phyloP scores from a whole-genome alignment of 108 stramenopile species.

The Thalassiosira profunda region DNA sequence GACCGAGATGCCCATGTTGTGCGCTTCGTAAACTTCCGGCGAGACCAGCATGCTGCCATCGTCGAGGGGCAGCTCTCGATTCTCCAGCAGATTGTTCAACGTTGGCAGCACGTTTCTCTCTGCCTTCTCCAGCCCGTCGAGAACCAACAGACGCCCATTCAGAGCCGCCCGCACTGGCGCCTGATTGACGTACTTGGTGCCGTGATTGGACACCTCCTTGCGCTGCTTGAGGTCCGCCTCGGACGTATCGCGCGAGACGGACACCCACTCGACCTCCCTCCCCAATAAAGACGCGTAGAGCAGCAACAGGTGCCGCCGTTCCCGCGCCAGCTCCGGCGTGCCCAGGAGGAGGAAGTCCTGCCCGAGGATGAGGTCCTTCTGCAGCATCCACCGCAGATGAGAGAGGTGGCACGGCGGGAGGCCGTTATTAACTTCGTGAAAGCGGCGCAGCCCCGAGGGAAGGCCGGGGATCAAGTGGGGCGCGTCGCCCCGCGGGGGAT shows the following conservation, averaged over 20 bases:
- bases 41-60: slow-evolving; percentile 67
- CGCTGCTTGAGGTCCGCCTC: slow-evolving; percentile 93
- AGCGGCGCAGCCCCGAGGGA: neutral
- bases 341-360: slow-evolving; percentile 88
- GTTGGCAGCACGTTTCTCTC: slow-evolving; percentile 90
- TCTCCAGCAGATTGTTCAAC: slow-evolving; percentile 88
- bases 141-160: slow-evolving; percentile 78
- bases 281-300: slow-evolving; percentile 69
- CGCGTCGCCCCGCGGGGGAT: slow-evolving; percentile 16
- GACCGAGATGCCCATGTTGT: slow-evolving; percentile 41
- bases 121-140: slow-evolving; percentile 91
- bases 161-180: slow-evolving; percentile 92
- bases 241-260: slow-evolving; percentile 77
- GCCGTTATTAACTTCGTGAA: neutral
- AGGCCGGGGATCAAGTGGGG: slow-evolving; percentile 25
- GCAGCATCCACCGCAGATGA: slow-evolving; percentile 89
- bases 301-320: slow-evolving; percentile 63
- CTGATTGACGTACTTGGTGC: slow-evolving; percentile 63
- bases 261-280: slow-evolving; percentile 72
- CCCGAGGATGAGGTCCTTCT: slow-evolving; percentile 73
- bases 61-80: slow-evolving; percentile 83
- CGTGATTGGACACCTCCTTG: slow-evolving; percentile 27
- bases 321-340: slow-evolving; percentile 54
- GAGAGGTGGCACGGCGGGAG: slow-evolving; percentile 48
- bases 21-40: slow-evolving; percentile 15